Conservation (phyloP, 2,329 filamentous ascomycete genomes). For the Colletotrichum chlorophyti region DNA sequence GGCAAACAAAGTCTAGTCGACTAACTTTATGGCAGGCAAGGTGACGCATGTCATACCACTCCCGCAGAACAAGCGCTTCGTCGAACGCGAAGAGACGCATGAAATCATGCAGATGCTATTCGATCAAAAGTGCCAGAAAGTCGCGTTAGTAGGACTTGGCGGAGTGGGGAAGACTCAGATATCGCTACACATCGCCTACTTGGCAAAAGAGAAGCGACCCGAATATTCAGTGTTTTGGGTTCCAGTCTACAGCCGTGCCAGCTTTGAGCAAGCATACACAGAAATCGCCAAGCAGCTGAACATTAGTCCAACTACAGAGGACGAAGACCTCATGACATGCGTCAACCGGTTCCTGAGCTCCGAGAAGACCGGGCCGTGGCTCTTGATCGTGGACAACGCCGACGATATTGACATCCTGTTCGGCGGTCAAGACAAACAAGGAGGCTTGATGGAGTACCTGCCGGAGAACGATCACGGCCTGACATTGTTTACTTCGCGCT, state of each 20-base stretch:
- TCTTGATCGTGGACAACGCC: constrained; percentile 47
- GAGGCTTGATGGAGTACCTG: constrained; percentile 35
- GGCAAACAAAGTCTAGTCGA: too few relatives aligned
- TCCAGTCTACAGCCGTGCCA: constrained; percentile 39
- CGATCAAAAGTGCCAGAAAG: constrained; percentile 26
- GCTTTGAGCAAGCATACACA: constrained; percentile 42
- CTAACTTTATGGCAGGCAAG: too few relatives aligned
- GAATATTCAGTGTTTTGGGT: constrained; percentile 48
- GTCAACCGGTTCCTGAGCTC: constrained; percentile 49
- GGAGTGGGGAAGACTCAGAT: constrained; percentile 48
- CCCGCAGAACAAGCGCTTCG: constrained; percentile 34
- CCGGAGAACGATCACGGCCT: constrained; percentile 37
- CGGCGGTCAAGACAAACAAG: constrained; percentile 4
- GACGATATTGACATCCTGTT: constrained; percentile 41
- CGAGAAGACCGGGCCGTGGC: constrained; percentile 37
- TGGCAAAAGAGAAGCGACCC: constrained; percentile 36
- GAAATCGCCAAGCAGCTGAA: constrained; percentile 39
- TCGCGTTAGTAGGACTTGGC: constrained; percentile 42
- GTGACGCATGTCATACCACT: constrained; percentile 24
- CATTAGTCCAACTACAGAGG: constrained; percentile 49
- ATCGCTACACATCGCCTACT: constrained; percentile 45
- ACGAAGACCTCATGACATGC: constrained; percentile 65
- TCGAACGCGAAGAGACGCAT: constrained; percentile 33
- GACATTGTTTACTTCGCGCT: constrained; percentile 43
- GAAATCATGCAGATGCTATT: constrained; percentile 37